Evolutionary conservation across 345 rosid species (phyloP).

Genomic region (Salix suchowensis): DNA sequence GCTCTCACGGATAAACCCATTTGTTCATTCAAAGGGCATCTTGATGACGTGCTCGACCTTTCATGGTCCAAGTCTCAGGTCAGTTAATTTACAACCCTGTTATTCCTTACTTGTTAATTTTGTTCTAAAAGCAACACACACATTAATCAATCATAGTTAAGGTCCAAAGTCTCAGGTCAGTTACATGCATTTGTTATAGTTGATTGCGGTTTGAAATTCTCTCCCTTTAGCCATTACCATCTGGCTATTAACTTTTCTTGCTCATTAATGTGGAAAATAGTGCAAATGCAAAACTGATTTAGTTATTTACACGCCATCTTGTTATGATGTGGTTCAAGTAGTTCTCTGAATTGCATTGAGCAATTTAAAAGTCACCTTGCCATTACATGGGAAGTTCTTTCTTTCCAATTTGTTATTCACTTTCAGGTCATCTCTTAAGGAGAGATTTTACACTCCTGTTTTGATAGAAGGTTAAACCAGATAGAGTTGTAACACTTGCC

Average conservation of each 20-base stretch:
- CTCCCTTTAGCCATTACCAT: neutral
- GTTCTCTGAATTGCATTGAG: neutral
- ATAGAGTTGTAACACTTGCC: neutral
- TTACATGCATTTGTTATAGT: too few species aligned
- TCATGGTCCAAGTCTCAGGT: constrained; percentile 99
- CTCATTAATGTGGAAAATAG: neutral
- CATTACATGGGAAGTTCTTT: neutral
- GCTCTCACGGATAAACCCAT: constrained; percentile 80
- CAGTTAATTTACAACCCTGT: constrained; percentile 15
- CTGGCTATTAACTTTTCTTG: neutral
- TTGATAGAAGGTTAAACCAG: neutral
- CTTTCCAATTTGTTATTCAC: neutral
- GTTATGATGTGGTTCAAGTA: neutral
- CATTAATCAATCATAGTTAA: neutral
- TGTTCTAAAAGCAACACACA: neutral
- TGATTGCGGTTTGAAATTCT: neutral
- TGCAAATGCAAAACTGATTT: neutral
- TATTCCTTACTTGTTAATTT: neutral
- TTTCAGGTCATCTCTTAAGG: neutral
- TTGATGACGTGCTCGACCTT: constrained; percentile 84
- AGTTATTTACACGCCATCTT: neutral
- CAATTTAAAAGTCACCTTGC: neutral
- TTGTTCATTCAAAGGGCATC: constrained; percentile 83
- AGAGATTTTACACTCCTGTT: neutral
- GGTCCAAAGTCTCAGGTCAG: neutral